Base-by-base conservation (phyloP, 2,329 filamentous ascomycete genomes). In the Penicillium corylophilum region DNA sequence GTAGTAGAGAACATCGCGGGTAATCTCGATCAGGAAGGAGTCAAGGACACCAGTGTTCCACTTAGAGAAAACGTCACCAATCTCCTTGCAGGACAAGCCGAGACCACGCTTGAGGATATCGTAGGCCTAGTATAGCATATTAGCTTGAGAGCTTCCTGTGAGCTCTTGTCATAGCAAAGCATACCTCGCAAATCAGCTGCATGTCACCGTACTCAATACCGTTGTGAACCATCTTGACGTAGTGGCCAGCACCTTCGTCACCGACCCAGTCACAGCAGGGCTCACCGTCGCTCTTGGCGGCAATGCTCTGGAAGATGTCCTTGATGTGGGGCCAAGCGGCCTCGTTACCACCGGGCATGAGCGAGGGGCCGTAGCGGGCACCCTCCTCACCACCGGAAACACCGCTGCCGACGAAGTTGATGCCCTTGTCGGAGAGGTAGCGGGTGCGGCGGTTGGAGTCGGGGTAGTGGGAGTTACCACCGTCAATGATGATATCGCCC, bases 171-270 rank as follows among this genome's bases (percentile, higher is more conserved):
- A 23, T n/a, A 16, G 28, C 26, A 23, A 20, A 48, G 22, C 56
- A 46, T 44, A 59, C 93, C 87, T 99, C 94, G 79, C 88, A 95
- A 75, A 99, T 99, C 71, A 99, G 84, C 83, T 99, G 94, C 94
- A 99, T 99, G 81, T 99, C 94, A 86, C 94, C 94, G 76, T 99
- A 99, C 82, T 99, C 94, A 69, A 99, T 99, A 84, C 94, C 94
- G 80, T 99, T 99, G 88, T 99, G 94, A 60, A 99, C 94, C 94
- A 99, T 99, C 89, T 99, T 99, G 82, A 99, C 93, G 83, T 96
- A 99, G 87, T 99, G 94, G 68, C 94, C 94, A 79, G 94, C 90
- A 85, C 94, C 94, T 78, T 97, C 91, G 79, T 97, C 94, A 81
- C 94, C 94, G 69, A 99, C 94, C 94, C 94, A 99, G 79, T 99